Evolutionary conservation across 75 land plant genomes (phyloP), one percentile per base, ranked within the genome.

Genomic region (Pinus tabuliformis): DNA sequence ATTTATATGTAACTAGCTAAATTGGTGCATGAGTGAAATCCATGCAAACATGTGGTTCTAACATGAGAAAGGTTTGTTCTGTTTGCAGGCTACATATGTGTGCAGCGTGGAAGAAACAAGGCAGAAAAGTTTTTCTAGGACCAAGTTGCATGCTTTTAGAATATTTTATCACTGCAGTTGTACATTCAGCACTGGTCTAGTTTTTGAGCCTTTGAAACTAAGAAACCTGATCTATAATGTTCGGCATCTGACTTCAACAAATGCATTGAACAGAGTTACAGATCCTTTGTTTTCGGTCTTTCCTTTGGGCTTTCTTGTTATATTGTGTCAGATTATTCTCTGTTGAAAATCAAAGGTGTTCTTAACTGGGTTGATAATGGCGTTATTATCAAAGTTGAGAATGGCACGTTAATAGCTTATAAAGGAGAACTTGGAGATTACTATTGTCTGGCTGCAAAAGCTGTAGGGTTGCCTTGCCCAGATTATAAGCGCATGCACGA

Each of bases 371-470:
- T 18, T 52, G 56, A 66, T 72, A 24, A 90, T 90, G 92, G 73
- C 92, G 6, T 17, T 86, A 3, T 22, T 88, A 56, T 82, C 90
- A 65, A 91, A 77, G 74, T 70, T 95, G 45, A 77, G 89, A 11
- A 96, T 21, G 98, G 98, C 52, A 95, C 98, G 16, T 83, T 95
- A 18, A 81, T 95, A 78, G 91, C 93, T 28, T 95, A 95, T 83
- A 95, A 95, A 77, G 98, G 98, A 13, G 89, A 87, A 54, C 89
- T 95, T 64, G 98, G 98, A 59, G 98, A 95, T 75, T 95, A 95
- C 82, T 95, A 95, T 78, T 95, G 96, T 80, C 87, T 95, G 93
- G 95, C 98, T 59, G 98, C 98, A 59, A 95, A 95, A 85, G 60
- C 91, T 24, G 90, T 87, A 49, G 98, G 98, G 52, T 76, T 91